phyloP scores from a whole-genome alignment of 345 rosid species.

The Melaleuca alternifolia region DNA sequence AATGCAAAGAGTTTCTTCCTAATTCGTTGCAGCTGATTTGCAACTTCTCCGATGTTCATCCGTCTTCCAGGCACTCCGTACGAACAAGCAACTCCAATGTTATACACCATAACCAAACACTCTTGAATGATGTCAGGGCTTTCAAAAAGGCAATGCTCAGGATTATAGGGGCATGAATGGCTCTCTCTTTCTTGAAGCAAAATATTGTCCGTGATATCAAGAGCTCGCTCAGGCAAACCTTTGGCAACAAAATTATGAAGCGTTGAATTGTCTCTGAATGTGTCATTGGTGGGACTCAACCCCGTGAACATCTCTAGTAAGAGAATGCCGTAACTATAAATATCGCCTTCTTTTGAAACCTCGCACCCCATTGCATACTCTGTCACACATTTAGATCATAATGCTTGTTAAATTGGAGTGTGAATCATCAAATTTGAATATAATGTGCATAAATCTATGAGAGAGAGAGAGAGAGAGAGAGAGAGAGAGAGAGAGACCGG shows the following conservation, averaged over 20 bases:
- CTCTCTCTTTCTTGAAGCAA: not conserved
- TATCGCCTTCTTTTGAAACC: not conserved
- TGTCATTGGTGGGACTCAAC: not conserved
- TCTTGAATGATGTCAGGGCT: not conserved
- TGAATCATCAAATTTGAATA: not conserved
- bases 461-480: not conserved
- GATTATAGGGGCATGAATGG: not conserved
- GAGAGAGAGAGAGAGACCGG: not conserved
- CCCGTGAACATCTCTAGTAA: not conserved
- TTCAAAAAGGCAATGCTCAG: not conserved
- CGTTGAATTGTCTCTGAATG: not conserved
- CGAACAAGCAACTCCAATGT: not conserved
- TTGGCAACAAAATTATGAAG: not conserved
- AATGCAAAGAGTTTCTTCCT: not conserved
- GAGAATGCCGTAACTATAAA: not conserved
- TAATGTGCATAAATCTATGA: not conserved
- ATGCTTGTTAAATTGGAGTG: not conserved
- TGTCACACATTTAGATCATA: not conserved
- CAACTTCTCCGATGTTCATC: not conserved
- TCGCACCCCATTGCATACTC: not conserved
- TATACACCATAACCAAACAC: not conserved
- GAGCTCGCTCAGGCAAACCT: not conserved
- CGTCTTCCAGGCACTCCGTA: not conserved
- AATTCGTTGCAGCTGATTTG: not conserved
- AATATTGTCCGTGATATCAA: not conserved